phyloP scores from a whole-genome alignment of 805 yeast species.

The Pichia occidentalis region DNA sequence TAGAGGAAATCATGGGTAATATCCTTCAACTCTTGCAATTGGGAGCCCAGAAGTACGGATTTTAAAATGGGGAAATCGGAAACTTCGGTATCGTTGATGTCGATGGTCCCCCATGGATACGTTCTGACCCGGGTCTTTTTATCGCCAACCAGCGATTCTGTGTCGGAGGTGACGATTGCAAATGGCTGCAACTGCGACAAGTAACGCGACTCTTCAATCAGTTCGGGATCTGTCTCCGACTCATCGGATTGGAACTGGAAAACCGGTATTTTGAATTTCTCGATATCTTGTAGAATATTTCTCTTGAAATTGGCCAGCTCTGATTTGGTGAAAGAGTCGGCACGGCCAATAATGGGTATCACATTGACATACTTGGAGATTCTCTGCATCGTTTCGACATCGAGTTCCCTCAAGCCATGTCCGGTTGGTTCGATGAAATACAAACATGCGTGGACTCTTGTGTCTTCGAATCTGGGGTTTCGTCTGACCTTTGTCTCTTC shows the following conservation, averaged over 20 bases:
- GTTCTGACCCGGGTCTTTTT: constrained; percentile 48
- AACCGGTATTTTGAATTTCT: constrained; percentile 62
- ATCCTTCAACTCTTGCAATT: constrained; percentile 58
- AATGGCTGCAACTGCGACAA: constrained; percentile 67
- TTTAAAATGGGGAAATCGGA: constrained; percentile 50
- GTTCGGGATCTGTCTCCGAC: constrained; percentile 55
- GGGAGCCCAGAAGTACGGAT: constrained; percentile 52
- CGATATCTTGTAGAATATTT: constrained; percentile 56
- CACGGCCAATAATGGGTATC: constrained; percentile 61
- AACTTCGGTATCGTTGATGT: constrained; percentile 44
- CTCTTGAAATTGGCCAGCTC: constrained; percentile 57
- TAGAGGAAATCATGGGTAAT: constrained; percentile 59
- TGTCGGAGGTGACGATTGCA: constrained; percentile 63
- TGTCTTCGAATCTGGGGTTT: constrained; percentile 75
- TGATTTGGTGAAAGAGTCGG: constrained; percentile 60
- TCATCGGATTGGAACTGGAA: constrained; percentile 69
- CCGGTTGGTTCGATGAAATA: constrained; percentile 73
- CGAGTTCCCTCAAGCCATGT: constrained; percentile 71
- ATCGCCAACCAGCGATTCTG: constrained; percentile 46
- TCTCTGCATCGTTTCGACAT: constrained; percentile 63
- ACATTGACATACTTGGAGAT: constrained; percentile 68
- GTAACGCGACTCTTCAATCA: constrained; percentile 60
- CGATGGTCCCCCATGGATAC: constrained; percentile 73
- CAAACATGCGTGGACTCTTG: constrained; percentile 67
- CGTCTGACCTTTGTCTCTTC: constrained; percentile 85